Evolutionary conservation across 176 grass and related monocot genomes (phyloP).

Genomic region (maize (Zea mays)): DNA sequence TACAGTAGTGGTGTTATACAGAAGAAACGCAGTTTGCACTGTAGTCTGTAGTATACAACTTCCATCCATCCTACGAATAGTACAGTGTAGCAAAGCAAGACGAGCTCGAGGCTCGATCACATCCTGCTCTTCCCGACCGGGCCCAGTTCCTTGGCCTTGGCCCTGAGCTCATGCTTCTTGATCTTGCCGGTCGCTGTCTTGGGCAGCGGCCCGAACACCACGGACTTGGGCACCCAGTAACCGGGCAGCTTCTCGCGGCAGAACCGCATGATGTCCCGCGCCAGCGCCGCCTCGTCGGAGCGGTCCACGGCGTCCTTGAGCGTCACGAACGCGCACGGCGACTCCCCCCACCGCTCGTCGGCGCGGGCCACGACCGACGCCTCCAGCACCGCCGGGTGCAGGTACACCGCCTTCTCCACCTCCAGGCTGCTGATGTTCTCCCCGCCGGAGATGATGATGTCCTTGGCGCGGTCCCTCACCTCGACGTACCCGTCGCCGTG

Average conservation of each 20-base stretch:
- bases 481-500: slow-evolving; percentile 81
- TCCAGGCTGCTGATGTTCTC: slow-evolving; percentile 98
- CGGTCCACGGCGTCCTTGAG: slow-evolving; percentile 54
- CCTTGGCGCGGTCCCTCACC: slow-evolving; percentile 94
- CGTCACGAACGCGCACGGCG: slow-evolving; percentile 84
- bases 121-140: slow-evolving; percentile 75
- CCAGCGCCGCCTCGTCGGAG: slow-evolving; percentile 53
- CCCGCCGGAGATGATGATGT: slow-evolving; percentile 97
- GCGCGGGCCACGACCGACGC: slow-evolving; percentile 80
- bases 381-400: slow-evolving; percentile 81
- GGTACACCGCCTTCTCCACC: slow-evolving; percentile 82
- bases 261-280: slow-evolving; percentile 63
- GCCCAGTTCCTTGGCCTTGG: slow-evolving; percentile 78
- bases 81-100: background rate
- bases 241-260: slow-evolving; percentile 78
- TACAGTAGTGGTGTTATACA: background rate
- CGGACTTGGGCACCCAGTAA: slow-evolving; percentile 94
- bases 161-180: slow-evolving; percentile 88
- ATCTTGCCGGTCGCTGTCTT: slow-evolving; percentile 97
- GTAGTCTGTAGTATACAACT: background rate
- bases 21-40: background rate
- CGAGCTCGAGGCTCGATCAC: slow-evolving; percentile 24
- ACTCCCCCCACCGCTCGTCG: slow-evolving; percentile 91
- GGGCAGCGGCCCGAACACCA: slow-evolving; percentile 82
- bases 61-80: background rate